phyloP scores from a whole-genome alignment of 2,329 filamentous ascomycete genomes.

The Penicillium hesseltinei region DNA sequence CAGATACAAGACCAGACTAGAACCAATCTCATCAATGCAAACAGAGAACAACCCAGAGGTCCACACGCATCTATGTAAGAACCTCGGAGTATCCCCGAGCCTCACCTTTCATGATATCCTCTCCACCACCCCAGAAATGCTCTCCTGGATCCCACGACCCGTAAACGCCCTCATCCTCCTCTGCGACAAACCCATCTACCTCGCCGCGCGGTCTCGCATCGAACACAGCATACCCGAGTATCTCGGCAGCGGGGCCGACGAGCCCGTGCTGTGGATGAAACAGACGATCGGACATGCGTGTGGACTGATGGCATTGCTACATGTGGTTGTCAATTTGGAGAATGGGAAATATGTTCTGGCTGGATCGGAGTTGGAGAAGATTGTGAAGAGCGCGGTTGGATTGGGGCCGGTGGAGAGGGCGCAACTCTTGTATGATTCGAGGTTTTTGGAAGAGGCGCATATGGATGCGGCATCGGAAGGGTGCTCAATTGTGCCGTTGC shows the following conservation, averaged over 20 bases:
- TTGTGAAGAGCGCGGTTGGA: constrained; percentile 46
- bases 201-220: constrained; percentile 43
- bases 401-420: constrained; percentile 50
- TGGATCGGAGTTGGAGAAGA: constrained; percentile 45
- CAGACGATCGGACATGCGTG: constrained; percentile 60
- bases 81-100: constrained; percentile 48
- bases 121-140: constrained; percentile 51
- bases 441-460: constrained; percentile 27
- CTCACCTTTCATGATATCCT: constrained; percentile 56
- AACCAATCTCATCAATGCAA: constrained; percentile 21
- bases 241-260: constrained; percentile 44
- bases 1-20: not conserved
- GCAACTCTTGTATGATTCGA: constrained; percentile 49
- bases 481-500: constrained; percentile 16
- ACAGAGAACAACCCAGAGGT: constrained; percentile 58
- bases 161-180: constrained; percentile 56
- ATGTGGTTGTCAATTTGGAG: constrained; percentile 53
- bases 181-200: constrained; percentile 46
- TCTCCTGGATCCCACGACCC: constrained; percentile 53
- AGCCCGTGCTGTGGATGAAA: constrained; percentile 59
- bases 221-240: constrained; percentile 45
- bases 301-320: constrained; percentile 58
- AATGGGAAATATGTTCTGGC: constrained; percentile 44
- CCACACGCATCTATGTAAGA: constrained; percentile 50
- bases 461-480: constrained; percentile 23